phyloP scores from a whole-genome alignment of 2,329 filamentous ascomycete genomes.

The Cryphonectria radicalis region DNA sequence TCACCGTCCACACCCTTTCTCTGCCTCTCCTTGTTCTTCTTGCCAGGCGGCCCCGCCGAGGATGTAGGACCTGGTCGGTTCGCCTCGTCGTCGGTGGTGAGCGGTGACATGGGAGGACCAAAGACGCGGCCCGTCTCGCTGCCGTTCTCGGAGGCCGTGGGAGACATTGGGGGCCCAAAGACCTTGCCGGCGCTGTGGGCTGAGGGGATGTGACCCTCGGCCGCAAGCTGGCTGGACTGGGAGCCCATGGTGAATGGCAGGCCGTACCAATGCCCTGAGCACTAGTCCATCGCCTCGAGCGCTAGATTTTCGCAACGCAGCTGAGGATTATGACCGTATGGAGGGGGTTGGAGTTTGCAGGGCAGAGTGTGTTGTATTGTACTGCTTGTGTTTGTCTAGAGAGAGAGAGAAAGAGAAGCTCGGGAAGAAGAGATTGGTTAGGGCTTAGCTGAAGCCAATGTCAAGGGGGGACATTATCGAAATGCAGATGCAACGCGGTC shows the following conservation, averaged over 20 bases:
- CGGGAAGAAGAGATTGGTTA: background rate
- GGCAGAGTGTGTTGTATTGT: background rate
- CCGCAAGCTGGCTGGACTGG: constrained; percentile 16
- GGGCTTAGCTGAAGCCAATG: background rate
- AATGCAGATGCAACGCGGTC: background rate
- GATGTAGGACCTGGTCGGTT: background rate
- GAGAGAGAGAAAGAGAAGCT: too few species aligned
- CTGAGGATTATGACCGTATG: background rate
- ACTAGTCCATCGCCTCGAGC: constrained; percentile 5
- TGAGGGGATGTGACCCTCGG: background rate
- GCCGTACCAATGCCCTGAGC: background rate
- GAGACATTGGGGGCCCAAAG: constrained; percentile 25
- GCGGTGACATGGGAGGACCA: constrained; percentile 6
- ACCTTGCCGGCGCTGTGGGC: background rate
- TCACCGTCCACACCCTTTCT: constrained; percentile 1
- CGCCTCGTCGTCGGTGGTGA: constrained; percentile 1
- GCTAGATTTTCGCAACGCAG: background rate
- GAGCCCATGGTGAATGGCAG: constrained; percentile 11
- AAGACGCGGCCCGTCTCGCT: background rate
- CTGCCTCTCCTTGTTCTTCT: constrained; percentile 15
- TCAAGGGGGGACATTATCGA: background rate
- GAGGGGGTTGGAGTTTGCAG: background rate
- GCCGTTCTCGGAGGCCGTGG: constrained; percentile 3
- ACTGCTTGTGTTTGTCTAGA: too few species aligned
- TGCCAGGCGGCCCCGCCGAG: background rate